Percentiles rank a stretch among this genome's conserved stretches.
phyloP scores from a whole-genome alignment of 345 rosid genomes.

The Salix viminalis region DNA sequence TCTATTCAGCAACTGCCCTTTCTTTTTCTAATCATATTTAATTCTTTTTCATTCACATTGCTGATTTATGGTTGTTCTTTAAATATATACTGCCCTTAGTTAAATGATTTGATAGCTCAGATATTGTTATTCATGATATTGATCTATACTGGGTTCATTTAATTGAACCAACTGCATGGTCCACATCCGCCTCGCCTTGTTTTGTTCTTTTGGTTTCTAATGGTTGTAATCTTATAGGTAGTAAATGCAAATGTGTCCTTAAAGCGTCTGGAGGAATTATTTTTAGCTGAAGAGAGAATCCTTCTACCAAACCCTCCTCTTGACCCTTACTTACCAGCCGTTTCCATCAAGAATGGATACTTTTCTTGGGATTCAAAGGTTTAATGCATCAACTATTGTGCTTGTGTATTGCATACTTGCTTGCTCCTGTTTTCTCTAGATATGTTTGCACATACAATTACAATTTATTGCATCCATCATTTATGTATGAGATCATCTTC shows the following conservation, averaged over 20 bases:
- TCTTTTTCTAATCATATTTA: not conserved
- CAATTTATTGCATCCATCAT: not conserved
- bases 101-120: no score
- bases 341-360: conserved; percentile 75
- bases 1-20: not conserved
- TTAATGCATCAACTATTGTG: not conserved
- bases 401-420: not conserved
- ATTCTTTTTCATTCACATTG: no score
- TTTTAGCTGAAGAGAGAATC: conserved; percentile 83
- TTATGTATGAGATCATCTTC: not conserved
- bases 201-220: conserved; percentile 17
- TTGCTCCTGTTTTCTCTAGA: not conserved
- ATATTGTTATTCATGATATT: no score
- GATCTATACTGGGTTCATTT: no score
- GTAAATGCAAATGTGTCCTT: conserved; percentile 95
- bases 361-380: conserved; percentile 99
- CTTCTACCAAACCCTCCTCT: conserved; percentile 90
- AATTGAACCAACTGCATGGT: no score
- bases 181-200: not conserved
- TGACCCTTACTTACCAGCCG: conserved; percentile 64
- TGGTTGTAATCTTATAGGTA: conserved; percentile 39
- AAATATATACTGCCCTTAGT: no score
- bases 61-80: no score
- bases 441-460: not conserved
- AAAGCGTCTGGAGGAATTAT: conserved; percentile 87